These are phyloP conservation scores for Cladosporium oxysporum DNA, from an alignment of 2,329 filamentous ascomycete genomes.

Conservation along the genomic window DNA sequence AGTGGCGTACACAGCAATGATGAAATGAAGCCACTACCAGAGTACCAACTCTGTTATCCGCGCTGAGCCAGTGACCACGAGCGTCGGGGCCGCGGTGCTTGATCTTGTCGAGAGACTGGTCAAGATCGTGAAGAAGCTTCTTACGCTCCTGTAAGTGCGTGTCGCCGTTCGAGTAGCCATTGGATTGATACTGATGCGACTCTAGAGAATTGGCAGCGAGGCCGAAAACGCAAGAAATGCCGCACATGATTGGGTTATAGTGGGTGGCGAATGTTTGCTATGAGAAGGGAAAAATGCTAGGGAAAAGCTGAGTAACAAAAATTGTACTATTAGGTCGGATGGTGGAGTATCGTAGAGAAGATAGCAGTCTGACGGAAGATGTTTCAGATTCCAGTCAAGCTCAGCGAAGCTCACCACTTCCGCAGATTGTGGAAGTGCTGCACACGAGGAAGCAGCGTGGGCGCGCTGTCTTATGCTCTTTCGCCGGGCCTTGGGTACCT, in stretches of 20 bases:
- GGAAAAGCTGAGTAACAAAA: not conserved
- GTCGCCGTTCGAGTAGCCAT: constrained; percentile 24
- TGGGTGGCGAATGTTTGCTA: not conserved
- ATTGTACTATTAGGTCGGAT: not conserved
- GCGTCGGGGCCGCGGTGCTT: constrained; percentile 51
- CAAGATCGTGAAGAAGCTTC: constrained; percentile 29
- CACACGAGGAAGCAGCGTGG: not conserved
- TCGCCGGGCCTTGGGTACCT: not conserved
- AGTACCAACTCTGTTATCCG: constrained; percentile 47
- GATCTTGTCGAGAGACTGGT: constrained; percentile 42
- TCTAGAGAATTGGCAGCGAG: constrained; percentile 18
- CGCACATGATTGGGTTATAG: constrained; percentile 31
- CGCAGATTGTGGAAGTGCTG: not conserved
- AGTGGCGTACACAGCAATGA: not conserved
- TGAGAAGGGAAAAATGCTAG: not conserved
- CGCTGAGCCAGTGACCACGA: constrained; percentile 49
- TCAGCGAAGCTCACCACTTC: not conserved
- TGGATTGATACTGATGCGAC: constrained; percentile 20
- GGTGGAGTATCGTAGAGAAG: not conserved
- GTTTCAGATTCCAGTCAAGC: not conserved
- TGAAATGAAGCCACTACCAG: constrained; percentile 18
- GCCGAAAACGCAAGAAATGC: constrained; percentile 34
- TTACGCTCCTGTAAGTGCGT: constrained; percentile 21
- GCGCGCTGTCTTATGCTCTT: not conserved
- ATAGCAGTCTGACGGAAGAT: not conserved